Evolutionary conservation across 768 basidiomycete genomes (phyloP), one percentile per base, ranked within the genome.

Genomic region (Chlorophyllum brunneum): DNA sequence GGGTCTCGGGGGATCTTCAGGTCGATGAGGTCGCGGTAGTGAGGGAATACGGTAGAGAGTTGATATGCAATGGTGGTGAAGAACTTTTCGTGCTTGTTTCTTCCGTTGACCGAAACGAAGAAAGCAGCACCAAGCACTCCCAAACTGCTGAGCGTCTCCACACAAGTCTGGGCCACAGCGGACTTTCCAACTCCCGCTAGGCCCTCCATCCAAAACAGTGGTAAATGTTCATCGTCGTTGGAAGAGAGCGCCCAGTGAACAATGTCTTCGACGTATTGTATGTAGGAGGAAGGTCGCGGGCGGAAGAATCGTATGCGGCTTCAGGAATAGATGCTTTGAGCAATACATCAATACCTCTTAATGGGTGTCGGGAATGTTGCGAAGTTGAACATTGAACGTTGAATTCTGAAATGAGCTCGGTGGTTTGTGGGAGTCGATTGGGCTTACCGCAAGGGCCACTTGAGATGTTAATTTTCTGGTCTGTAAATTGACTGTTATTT

Each of bases 191-290:
- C 47, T 34, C 47, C 47, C 6, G 47, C 36, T n/a, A 22, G 47
- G 5, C 47, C 47, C 4, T n/a, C 26, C 47, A 48, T 48, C 47
- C 47, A 48, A 15, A 36, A 48, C 22, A 48, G 22, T n/a, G 47
- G 23, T 26, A 23, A 15, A 15, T 15, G 22, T 20, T 48, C 16
- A n/a, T 36, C 16, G 22, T 24, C 30, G 31, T 3, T 15, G 3
- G 44, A 16, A 33, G 46, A 33, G 33, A 47, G 2, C 3, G 20
- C 41, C 37, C 31, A 53, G 7, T 36, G 40, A n/a, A 27, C 16
- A 33, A 57, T 54, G 24, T 57, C 52, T 23, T 30, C 40, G 16
- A 57, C 34, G 23, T 50, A 37, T 30, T 54, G 22, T 26, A 57
- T 20, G 44, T 57, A 5, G 56, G 56, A 18, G 52, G 45, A n/a